Evolutionary conservation across 768 basidiomycete species (phyloP).

Genomic region (Cyclocybe aegerita): DNA sequence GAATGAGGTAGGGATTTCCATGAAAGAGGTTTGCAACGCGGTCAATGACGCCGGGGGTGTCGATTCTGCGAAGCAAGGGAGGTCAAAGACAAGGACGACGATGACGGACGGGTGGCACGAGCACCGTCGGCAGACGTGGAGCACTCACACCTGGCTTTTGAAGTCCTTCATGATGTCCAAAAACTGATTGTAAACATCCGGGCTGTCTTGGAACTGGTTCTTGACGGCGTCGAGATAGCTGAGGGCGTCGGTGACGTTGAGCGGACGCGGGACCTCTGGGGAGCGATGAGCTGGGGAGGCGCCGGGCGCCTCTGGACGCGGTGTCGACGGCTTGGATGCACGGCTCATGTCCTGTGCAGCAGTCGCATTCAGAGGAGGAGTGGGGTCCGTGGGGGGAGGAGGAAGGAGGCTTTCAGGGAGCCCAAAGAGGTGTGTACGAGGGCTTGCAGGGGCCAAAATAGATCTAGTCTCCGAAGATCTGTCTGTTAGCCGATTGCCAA

Average conservation of each 20-base stretch:
- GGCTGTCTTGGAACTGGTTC: conserved; percentile 83
- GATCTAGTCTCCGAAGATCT: conserved; percentile 30
- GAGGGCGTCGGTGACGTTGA: conserved; percentile 92
- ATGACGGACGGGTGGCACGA: conserved; percentile 1
- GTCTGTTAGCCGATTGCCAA: conserved; percentile 19
- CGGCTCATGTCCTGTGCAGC: conserved; percentile 21
- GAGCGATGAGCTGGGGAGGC: conserved; percentile 29
- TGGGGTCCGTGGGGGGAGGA: conserved; percentile 16
- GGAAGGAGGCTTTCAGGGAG: conserved; percentile 17
- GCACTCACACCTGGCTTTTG: conserved; percentile 85
- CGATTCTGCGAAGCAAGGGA: conserved; percentile 60
- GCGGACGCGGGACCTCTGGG: conserved; percentile 52
- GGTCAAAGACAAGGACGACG: conserved; percentile 9
- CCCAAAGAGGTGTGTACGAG: conserved; percentile 21
- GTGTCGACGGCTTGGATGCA: conserved; percentile 35
- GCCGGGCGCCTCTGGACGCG: conserved; percentile 35
- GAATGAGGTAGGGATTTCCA: conserved; percentile 86
- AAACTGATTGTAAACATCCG: conserved; percentile 93
- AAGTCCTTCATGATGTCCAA: conserved; percentile 99
- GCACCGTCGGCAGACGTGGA: neutral
- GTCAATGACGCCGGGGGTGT: conserved; percentile 96
- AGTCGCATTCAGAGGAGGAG: conserved; percentile 22
- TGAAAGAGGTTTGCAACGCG: conserved; percentile 92
- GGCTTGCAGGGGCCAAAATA: conserved; percentile 31
- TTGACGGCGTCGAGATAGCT: conserved; percentile 95